A percentile compares a stretch with the other conserved stretches of the same genome.
Conservation (phyloP, 2,329 filamentous ascomycete species). For the Scedosporium apiospermum region DNA sequence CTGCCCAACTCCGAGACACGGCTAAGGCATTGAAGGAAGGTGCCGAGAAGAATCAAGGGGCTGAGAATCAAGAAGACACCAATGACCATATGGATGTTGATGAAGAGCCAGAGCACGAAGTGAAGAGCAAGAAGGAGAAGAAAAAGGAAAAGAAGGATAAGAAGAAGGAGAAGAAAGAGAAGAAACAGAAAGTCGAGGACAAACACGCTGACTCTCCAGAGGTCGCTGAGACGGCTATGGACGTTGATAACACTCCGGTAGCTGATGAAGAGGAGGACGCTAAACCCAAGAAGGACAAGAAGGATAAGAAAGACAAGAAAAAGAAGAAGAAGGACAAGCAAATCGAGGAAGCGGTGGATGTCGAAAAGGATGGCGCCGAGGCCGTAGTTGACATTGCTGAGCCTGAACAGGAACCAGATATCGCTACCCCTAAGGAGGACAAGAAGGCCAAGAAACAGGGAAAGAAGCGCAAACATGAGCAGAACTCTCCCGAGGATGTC, state of each 20-base stretch:
- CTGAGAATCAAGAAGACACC: slow-evolving; percentile 14
- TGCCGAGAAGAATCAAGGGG: slow-evolving; percentile 8
- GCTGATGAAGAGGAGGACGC: background rate
- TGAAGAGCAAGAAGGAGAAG: background rate
- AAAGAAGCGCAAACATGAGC: slow-evolving; percentile 25
- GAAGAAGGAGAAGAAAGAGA: slow-evolving; percentile 13
- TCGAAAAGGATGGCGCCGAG: no score
- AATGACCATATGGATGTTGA: background rate
- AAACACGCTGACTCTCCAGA: background rate
- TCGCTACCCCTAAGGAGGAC: slow-evolving; percentile 8
- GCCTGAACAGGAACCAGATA: background rate
- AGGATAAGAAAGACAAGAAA: slow-evolving; percentile 15
- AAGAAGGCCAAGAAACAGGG: slow-evolving; percentile 18
- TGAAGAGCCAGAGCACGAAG: background rate
- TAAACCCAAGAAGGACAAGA: slow-evolving; percentile 10
- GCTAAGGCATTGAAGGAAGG: slow-evolving; percentile 11
- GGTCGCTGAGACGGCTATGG: background rate
- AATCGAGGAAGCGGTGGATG: background rate
- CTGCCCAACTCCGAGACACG: slow-evolving; percentile 17
- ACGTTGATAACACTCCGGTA: background rate
- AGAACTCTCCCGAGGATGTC: slow-evolving; percentile 13
- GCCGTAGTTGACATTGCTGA: background rate
- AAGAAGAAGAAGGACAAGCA: slow-evolving; percentile 9
- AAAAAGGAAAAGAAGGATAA: slow-evolving; percentile 13
- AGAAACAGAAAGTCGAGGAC: slow-evolving; percentile 13